These are phyloP conservation scores for Flaveria robusta DNA, from an alignment of 129 eudicot genomes.

Conservation along the genomic window DNA sequence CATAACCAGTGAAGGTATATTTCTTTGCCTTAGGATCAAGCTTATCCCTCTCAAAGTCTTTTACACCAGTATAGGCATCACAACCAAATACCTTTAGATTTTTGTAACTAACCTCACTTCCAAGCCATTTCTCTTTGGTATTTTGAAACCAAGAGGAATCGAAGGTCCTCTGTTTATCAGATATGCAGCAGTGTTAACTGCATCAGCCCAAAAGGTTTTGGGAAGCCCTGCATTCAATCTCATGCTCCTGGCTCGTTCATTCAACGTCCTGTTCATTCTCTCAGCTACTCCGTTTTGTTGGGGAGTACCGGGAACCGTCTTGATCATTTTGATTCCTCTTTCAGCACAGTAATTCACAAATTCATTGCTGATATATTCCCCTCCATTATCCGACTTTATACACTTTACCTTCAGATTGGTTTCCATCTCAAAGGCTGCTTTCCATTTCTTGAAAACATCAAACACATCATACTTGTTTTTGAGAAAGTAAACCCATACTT, in stretches of 20 bases:
- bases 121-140: no score
- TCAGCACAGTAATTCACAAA: background rate
- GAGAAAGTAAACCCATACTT: no score
- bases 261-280: no score
- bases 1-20: background rate
- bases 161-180: background rate
- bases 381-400: no score
- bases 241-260: background rate
- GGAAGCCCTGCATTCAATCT: background rate
- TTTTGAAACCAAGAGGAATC: background rate
- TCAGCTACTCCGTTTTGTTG: background rate
- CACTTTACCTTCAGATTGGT: no score
- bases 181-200: background rate
- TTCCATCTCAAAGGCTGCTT: no score
- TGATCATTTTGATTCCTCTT: background rate
- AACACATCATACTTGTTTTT: no score
- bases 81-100: background rate
- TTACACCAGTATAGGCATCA: background rate
- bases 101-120: no score
- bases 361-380: no score
- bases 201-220: background rate
- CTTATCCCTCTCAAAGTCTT: background rate
- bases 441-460: no score
- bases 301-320: background rate
- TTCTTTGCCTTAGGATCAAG: background rate